phyloP scores from a whole-genome alignment of 2,329 filamentous ascomycete species.

The Cordyceps militaris region DNA sequence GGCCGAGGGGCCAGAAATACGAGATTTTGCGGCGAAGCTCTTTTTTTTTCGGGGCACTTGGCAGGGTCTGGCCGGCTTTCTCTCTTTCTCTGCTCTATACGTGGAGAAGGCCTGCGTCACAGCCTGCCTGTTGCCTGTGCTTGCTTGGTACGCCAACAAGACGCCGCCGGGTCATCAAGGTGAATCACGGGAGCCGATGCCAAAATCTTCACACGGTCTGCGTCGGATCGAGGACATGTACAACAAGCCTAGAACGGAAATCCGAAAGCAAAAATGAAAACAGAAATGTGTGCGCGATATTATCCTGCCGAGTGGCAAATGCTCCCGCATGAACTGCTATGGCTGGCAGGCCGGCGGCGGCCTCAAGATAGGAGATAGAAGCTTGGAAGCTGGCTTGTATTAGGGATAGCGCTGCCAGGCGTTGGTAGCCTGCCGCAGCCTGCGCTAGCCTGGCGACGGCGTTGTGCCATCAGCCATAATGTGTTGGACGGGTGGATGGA shows the following conservation, averaged over 20 bases:
- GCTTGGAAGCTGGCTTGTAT: too few species aligned
- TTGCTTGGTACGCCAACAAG: neutral
- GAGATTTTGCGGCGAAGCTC: conserved; percentile 11
- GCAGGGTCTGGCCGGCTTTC: neutral
- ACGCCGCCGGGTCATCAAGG: neutral
- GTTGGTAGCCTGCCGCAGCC: neutral
- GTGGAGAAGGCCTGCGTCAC: conserved; percentile 8
- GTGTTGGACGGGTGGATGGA: neutral
- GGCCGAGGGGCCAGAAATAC: conserved; percentile 6
- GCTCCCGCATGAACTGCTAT: conserved; percentile 9
- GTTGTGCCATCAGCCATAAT: neutral
- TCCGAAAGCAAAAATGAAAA: neutral
- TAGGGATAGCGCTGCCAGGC: neutral
- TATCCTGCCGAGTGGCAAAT: conserved; percentile 11
- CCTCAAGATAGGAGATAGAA: too few species aligned
- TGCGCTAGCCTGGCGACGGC: neutral
- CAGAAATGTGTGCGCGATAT: neutral
- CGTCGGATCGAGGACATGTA: neutral
- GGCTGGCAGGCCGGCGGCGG: conserved; percentile 2
- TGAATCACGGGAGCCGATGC: neutral
- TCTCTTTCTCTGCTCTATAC: neutral
- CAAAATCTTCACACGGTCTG: neutral
- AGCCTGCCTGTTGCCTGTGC: neutral
- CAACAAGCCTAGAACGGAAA: neutral
- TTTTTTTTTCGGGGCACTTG: neutral